Conservation (phyloP, 2,329 filamentous ascomycete genomes). For the Hymenoscyphus occultus region DNA sequence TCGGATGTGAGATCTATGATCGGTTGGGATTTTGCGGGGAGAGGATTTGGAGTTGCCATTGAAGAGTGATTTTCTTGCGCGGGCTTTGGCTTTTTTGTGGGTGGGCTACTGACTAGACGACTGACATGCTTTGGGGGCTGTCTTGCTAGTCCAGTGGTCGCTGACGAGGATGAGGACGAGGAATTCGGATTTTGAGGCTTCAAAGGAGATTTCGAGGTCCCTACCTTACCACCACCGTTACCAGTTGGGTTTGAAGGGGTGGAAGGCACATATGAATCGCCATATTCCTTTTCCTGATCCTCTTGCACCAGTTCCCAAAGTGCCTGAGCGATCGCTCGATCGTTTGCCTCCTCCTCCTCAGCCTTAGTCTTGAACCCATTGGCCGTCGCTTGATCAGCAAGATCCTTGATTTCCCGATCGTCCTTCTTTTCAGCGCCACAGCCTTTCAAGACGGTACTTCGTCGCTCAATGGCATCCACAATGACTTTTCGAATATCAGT, state of each 20-base stretch:
- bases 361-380: conserved; percentile 80
- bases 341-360: conserved; percentile 86
- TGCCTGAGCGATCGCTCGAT: conserved; percentile 79
- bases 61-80: conserved; percentile 16
- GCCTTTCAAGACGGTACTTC: conserved; percentile 64
- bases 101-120: conserved; percentile 28
- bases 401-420: conserved; percentile 62
- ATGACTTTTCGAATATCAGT: conserved; percentile 71
- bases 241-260: conserved; percentile 34
- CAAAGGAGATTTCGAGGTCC: conserved; percentile 4
- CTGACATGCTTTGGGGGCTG: conserved; percentile 29
- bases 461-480: conserved; percentile 66
- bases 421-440: conserved; percentile 66
- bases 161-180: neutral
- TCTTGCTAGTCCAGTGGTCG: conserved; percentile 14
- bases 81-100: conserved; percentile 24
- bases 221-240: conserved; percentile 32
- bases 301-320: conserved; percentile 84
- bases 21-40: conserved; percentile 2
- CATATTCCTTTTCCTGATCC: conserved; percentile 46
- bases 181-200: neutral
- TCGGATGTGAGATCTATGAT: too few species aligned
- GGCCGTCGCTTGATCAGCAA: conserved; percentile 60
- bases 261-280: conserved; percentile 31
- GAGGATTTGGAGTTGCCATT: neutral